These are phyloP conservation scores for Oehlia diaphana DNA, from an alignment of 192 early-diverging fungal species.

Conservation along the genomic window DNA sequence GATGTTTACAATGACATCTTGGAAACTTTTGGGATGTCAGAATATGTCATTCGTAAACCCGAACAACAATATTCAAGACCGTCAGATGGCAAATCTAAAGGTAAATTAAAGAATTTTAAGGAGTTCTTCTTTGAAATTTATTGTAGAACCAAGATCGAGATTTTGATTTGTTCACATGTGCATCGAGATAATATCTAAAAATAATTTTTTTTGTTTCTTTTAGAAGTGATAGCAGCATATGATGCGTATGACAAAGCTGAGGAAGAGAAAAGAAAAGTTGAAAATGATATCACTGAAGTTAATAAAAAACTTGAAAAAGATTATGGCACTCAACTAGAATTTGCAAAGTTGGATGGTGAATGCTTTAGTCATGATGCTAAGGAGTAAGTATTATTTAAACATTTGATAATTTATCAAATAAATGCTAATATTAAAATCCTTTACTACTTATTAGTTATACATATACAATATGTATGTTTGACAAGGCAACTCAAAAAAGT, in stretches of 20 bases:
- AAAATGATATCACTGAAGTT: conserved; percentile 45
- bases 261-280: conserved; percentile 32
- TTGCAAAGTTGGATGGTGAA: conserved; percentile 61
- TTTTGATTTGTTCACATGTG: too few species aligned
- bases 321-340: conserved; percentile 72
- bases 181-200: too few species aligned
- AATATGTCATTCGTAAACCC: conserved; percentile 17
- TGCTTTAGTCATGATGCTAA: conserved; percentile 70
- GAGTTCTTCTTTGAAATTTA: too few species aligned
- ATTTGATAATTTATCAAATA: too few species aligned
- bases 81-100: conserved; percentile 26
- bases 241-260: conserved; percentile 31
- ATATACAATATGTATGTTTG: conserved; percentile 73
- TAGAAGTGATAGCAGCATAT: conserved; percentile 36
- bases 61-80: conserved; percentile 31
- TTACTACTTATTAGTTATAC: conserved; percentile 53
- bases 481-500: conserved; percentile 71
- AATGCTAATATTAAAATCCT: too few species aligned
- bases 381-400: conserved; percentile 53
- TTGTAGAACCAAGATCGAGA: too few species aligned
- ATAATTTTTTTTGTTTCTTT: neutral
- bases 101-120: neutral
- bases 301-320: conserved; percentile 60
- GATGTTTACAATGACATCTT: neutral
- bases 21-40: conserved; percentile 16